These are phyloP conservation scores for Chrysosporium queenslandicum DNA, from an alignment of 2,329 filamentous ascomycete genomes.

Conservation along the genomic window DNA sequence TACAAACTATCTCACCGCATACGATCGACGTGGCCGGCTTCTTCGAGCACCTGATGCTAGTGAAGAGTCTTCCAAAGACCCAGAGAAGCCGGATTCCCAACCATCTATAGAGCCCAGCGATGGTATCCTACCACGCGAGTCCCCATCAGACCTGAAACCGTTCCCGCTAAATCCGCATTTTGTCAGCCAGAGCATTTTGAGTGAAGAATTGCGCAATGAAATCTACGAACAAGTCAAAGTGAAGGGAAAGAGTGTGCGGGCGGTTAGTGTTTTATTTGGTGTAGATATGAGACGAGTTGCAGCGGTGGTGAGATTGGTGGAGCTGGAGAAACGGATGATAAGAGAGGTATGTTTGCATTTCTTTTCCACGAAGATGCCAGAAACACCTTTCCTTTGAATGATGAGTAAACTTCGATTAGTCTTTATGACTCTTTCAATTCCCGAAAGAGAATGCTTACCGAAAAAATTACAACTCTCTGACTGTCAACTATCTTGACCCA, in stretches of 20 bases:
- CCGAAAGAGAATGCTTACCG: conserved; percentile 43
- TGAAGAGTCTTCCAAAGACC: conserved; percentile 5
- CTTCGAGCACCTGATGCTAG: conserved; percentile 26
- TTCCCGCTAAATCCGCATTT: conserved; percentile 69
- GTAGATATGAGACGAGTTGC: conserved; percentile 77
- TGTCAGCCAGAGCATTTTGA: conserved; percentile 60
- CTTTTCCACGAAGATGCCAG: conserved; percentile 1
- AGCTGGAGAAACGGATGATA: conserved; percentile 70
- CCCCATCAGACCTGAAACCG: conserved; percentile 37
- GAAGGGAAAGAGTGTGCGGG: conserved; percentile 59
- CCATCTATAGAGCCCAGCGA: not conserved
- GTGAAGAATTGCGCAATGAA: conserved; percentile 59
- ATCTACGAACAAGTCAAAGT: conserved; percentile 61
- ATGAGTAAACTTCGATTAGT: conserved; percentile 96
- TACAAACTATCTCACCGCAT: conserved; percentile 48
- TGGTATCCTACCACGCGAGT: conserved; percentile 3
- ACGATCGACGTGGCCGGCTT: conserved; percentile 43
- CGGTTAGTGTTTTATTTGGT: conserved; percentile 64
- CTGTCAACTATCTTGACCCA: conserved; percentile 31
- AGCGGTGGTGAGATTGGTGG: conserved; percentile 74
- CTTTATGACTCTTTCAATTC: conserved; percentile 71
- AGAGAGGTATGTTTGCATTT: conserved; percentile 53
- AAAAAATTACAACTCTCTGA: conserved; percentile 71
- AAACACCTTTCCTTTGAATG: conserved; percentile 34
- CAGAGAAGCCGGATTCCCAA: conserved; percentile 24